Evolutionary conservation across 257 asterid genomes (phyloP), one percentile per base, ranked within the genome.

Genomic region (Vinca minor): DNA sequence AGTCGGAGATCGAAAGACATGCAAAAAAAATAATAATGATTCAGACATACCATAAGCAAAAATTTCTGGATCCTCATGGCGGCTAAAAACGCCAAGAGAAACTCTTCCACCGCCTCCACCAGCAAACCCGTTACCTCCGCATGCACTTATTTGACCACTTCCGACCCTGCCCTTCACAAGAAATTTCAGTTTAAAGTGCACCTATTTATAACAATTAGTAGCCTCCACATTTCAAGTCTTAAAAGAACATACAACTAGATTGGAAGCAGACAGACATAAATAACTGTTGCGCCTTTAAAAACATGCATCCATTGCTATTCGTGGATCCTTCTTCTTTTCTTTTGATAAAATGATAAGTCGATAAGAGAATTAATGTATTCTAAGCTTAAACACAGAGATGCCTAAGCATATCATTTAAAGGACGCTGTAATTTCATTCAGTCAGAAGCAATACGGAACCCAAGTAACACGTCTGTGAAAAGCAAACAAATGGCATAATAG

Each of bases 91-190:
- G 77, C 90, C 95, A 45, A 90, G 84, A 15, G 99, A 79, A 73
- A 94, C 76, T 79, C 99, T 87, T 68, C 99, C 99, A 65, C 91
- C 99, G 64, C 99, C 96, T 39, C 97, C 99, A 53, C 99, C 99
- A 68, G 89, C 96, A 74, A 82, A 89, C 71, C 99, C 99, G 70
- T 69, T 75, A 73, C 97, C 99, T 52, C 99, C 97, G 68, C 89
- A 86, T 34, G 99, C 97, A 77, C 95, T 87, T 62, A 94, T 78
- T 21, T 65, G 77, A 63, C 99, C 99, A 65, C 46, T 73, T 77
- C 99, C 99, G 76, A 66, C 82, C 97, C 99, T 94, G 94, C 86
- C 79, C 70, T 69, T 82, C 55, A 72, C 76, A 71, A 68, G 63
- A 75, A 78, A 61, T 53, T 5, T 36, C 46, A 48, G 8, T 47